Evolutionary conservation across 345 rosid genomes (phyloP).

Genomic region (Abelmoschus esculentus): DNA sequence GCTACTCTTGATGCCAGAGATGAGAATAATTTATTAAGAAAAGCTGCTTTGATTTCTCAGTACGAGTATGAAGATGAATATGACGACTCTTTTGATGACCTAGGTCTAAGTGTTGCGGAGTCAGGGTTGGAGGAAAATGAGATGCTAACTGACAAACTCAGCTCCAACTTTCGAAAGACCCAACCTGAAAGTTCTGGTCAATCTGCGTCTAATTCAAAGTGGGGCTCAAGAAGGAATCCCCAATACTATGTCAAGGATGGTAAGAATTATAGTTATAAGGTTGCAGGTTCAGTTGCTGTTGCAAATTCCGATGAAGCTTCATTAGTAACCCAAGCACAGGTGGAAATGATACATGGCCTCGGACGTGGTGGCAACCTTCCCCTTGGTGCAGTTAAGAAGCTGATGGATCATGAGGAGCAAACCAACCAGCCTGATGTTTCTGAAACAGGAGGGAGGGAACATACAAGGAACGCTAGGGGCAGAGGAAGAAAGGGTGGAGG

Average conservation of each 20-base stretch:
- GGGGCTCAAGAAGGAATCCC: constrained; percentile 79
- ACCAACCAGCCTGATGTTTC: constrained; percentile 21
- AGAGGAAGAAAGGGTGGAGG: constrained; percentile 39
- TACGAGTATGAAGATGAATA: constrained; percentile 95
- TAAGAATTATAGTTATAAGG: constrained; percentile 92
- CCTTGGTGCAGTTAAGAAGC: constrained; percentile 59
- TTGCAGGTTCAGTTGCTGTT: constrained; percentile 66
- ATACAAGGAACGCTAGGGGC: constrained; percentile 31
- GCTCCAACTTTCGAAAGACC: constrained; percentile 21
- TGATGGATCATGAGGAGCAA: constrained; percentile 38
- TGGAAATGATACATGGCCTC: constrained; percentile 62
- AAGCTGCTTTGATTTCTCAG: constrained; percentile 50
- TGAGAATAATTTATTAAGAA: constrained; percentile 37
- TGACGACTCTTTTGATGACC: constrained; percentile 95
- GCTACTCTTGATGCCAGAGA: constrained; percentile 46
- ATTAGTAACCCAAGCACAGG: constrained; percentile 49
- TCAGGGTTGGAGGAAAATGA: constrained; percentile 65
- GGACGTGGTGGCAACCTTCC: constrained; percentile 94
- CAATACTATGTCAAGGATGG: constrained; percentile 89
- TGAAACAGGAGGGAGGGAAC: constrained; percentile 30
- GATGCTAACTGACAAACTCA: constrained; percentile 36
- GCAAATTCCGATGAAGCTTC: constrained; percentile 73
- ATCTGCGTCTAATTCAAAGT: constrained; percentile 33
- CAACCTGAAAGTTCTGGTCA: constrained; percentile 27
- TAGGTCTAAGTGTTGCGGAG: constrained; percentile 65